Evolutionary conservation across 305 asterid genomes (phyloP), one percentile per base, ranked within the genome.

Genomic region (Fraxinus albicans): DNA sequence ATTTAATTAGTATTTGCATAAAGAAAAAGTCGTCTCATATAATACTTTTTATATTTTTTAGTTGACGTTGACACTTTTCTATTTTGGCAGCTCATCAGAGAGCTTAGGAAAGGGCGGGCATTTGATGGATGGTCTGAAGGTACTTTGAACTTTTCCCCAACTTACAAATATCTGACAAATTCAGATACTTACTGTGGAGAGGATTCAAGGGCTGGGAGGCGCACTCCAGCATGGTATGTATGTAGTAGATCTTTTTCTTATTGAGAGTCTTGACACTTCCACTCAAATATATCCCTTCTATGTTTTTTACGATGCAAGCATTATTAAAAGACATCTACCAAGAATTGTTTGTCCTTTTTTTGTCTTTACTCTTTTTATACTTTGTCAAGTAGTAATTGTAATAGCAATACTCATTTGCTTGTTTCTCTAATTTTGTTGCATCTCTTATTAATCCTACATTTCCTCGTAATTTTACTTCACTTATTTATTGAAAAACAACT

Each of bases 51-150:
- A 25, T 6, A 65, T 8, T 65, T 65, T 60, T 65, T 0, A 65
- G 5, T 10, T 2, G 34, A 65, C 2, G 74, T 40, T 73, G 74
- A 21, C 42, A 5, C 23, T 69, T 80, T 81, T 79, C 53, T 36
- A 65, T 15, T 77, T 82, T 84, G 80, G 83, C 92, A 96, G 99
- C 99, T 96, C 74, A 81, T 85, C 77, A 91, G 79, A 85, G 98
- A 97, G 91, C 81, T 95, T 80, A 97, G 87, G 87, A 94, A 93
- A 87, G 99, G 96, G 42, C 93, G 93, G 73, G 91, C 89, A 78
- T 97, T 97, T 83, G 98, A 93, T 87, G 99, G 99, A 86, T 95
- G 99, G 99, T 94, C 94, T 0, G 99, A 97, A 88, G 99, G 99
- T 76, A 78, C 82, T 69, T 83, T 95, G 86, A 88, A 79, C 86